Conservation (phyloP, 257 asterid genomes). For the Solanum virginianum region DNA sequence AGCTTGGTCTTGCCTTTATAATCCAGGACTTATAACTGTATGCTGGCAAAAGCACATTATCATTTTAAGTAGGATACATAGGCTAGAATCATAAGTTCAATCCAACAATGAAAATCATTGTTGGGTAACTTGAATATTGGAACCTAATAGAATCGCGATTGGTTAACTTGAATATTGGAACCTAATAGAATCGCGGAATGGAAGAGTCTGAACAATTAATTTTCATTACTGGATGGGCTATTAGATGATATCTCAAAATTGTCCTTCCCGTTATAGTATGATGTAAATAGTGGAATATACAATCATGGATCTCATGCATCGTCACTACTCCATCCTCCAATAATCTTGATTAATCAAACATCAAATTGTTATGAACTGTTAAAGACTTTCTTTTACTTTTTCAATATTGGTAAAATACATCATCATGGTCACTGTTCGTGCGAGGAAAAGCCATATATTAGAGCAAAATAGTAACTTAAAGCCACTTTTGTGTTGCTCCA, state of each 20-base stretch:
- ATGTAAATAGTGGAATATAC: background rate
- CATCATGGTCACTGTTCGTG: background rate
- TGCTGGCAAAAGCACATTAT: conserved; percentile 27
- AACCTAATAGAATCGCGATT: too few species aligned
- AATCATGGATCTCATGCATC: background rate
- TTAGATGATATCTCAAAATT: background rate
- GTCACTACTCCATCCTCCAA: background rate
- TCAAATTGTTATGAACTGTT: background rate
- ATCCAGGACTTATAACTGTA: conserved; percentile 81
- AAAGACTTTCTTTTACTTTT: background rate
- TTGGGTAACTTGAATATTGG: background rate
- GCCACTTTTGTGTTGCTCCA: background rate
- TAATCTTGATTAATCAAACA: background rate
- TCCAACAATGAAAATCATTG: background rate
- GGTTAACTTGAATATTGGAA: too few species aligned
- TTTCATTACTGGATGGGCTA: background rate
- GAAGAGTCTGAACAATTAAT: background rate
- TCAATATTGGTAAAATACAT: background rate
- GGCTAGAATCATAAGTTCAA: background rate
- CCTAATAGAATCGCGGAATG: background rate
- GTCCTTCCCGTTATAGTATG: background rate
- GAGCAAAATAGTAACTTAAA: background rate
- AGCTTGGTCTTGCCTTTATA: conserved; percentile 46
- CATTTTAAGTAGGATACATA: background rate
- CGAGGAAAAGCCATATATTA: background rate